A percentile compares a stretch with the other conserved stretches of the same genome.
These are phyloP conservation scores for Conoideocrella luteorostrata DNA, from an alignment of 2,329 filamentous ascomycete species.

Conservation along the genomic window DNA sequence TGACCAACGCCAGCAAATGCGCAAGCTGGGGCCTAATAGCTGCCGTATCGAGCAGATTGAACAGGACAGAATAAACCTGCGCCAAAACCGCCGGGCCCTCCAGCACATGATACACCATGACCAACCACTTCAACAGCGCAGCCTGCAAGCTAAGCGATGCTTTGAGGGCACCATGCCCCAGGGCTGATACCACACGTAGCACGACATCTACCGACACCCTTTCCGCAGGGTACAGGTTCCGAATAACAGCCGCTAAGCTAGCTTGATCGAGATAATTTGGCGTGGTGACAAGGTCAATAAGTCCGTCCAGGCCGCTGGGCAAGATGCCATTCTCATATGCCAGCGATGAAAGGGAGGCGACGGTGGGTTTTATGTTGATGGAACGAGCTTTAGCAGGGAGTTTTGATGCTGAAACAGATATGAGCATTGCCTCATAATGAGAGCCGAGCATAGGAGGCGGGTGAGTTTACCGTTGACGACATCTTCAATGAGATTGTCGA, in stretches of 20 bases:
- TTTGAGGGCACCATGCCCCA: slow-evolving; percentile 74
- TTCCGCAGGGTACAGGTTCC: slow-evolving; percentile 68
- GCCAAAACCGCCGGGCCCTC: slow-evolving; percentile 58
- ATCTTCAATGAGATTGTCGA: slow-evolving; percentile 29
- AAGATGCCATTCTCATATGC: slow-evolving; percentile 65
- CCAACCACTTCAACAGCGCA: slow-evolving; percentile 69
- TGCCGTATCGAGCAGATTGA: slow-evolving; percentile 76
- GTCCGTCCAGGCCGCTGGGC: slow-evolving; percentile 49
- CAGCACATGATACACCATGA: slow-evolving; percentile 67
- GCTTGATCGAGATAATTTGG: slow-evolving; percentile 70
- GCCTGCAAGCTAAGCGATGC: slow-evolving; percentile 65
- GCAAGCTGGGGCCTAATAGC: slow-evolving; percentile 64
- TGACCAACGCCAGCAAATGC: slow-evolving; percentile 72
- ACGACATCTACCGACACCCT: slow-evolving; percentile 55
- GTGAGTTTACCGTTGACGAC: slow-evolving; percentile 24
- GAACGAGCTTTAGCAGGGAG: slow-evolving; percentile 60
- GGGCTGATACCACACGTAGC: slow-evolving; percentile 60
- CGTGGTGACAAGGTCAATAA: slow-evolving; percentile 61
- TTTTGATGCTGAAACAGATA: slow-evolving; percentile 41
- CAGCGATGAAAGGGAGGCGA: slow-evolving; percentile 56
- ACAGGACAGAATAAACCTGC: slow-evolving; percentile 68
- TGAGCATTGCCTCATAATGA: neutral
- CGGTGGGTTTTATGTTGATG: slow-evolving; percentile 53
- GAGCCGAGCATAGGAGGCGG: neutral
- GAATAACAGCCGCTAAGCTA: slow-evolving; percentile 61